A percentile compares a stretch with the other conserved stretches of the same genome.
Conservation (phyloP, 148 eudicot species). For the Arbutus unedo region DNA sequence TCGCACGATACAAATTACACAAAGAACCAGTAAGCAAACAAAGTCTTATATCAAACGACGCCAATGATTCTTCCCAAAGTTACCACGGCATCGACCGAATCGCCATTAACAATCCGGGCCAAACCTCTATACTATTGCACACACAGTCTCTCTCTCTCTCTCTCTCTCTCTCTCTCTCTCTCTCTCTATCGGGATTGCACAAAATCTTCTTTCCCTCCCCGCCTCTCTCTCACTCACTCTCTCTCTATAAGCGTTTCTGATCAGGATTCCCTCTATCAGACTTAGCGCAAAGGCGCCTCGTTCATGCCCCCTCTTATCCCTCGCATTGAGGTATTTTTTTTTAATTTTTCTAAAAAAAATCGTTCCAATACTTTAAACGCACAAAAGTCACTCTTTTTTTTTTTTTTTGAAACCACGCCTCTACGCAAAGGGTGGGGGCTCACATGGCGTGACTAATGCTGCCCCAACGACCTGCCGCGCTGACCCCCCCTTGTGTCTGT, state of each 20-base stretch:
- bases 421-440: conserved; percentile 3
- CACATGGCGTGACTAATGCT: conserved; percentile 32
- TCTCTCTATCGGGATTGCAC: background rate
- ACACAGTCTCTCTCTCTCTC: background rate
- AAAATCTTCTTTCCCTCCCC: background rate
- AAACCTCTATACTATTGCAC: background rate
- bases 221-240: conserved; percentile 3
- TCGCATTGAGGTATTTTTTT: background rate
- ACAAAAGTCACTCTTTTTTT: background rate
- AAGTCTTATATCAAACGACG: background rate
- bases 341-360: background rate
- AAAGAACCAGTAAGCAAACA: background rate
- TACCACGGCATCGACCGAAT: conserved; percentile 4
- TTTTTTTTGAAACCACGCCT: conserved; percentile 14
- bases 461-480: conserved; percentile 21
- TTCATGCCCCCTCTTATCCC: conserved; percentile 9
- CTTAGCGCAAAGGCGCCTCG: conserved; percentile 19
- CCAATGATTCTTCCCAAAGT: background rate
- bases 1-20: background rate
- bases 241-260: conserved; percentile 14
- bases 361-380: background rate
- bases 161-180: conserved; percentile 3
- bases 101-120: conserved; percentile 10
- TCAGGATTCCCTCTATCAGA: background rate
- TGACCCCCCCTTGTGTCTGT: background rate